Conservation (phyloP, 2,329 filamentous ascomycete genomes). For the Xylaria sp. region DNA sequence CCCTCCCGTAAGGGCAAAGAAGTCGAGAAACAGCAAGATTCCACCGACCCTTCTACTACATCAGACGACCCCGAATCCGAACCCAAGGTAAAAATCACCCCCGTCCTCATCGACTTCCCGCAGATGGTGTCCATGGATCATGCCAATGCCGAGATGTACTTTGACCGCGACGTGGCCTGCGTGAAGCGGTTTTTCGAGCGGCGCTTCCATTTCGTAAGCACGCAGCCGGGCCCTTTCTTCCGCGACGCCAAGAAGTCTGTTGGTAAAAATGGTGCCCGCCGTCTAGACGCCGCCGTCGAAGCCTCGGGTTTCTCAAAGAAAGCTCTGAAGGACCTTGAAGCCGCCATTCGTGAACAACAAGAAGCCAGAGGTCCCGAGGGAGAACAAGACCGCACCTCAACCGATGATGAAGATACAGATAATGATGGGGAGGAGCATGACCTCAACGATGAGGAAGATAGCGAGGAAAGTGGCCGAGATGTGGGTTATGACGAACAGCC, state of each 20-base stretch:
- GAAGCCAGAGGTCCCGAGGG: conserved; percentile 55
- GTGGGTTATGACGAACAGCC: conserved; percentile 29
- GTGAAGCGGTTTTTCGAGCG: conserved; percentile 94
- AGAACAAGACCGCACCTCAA: conserved; percentile 53
- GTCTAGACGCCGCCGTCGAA: conserved; percentile 88
- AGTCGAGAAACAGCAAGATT: conserved; percentile 12
- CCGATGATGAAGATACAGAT: conserved; percentile 50
- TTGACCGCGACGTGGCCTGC: conserved; percentile 94
- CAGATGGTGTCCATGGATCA: conserved; percentile 98
- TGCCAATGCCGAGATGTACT: conserved; percentile 94
- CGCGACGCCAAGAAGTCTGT: conserved; percentile 82
- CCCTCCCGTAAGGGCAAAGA: conserved; percentile 42
- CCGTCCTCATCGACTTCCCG: conserved; percentile 95
- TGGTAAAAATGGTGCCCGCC: conserved; percentile 70
- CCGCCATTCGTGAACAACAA: conserved; percentile 85
- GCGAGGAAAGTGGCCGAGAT: conserved; percentile 46
- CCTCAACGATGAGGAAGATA: conserved; percentile 45
- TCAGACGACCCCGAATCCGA: conserved; percentile 49
- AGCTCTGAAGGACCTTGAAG: conserved; percentile 93
- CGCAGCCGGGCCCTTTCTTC: conserved; percentile 86
- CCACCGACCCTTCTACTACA: conserved; percentile 23
- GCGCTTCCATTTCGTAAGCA: conserved; percentile 86
- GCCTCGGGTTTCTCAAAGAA: conserved; percentile 97
- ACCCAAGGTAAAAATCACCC: conserved; percentile 62
- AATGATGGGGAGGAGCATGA: conserved; percentile 51